A percentile compares a stretch with the other conserved stretches of the same genome.
These are phyloP conservation scores for Vanilla planifolia DNA, from an alignment of 106 monocot genomes.

Conservation along the genomic window DNA sequence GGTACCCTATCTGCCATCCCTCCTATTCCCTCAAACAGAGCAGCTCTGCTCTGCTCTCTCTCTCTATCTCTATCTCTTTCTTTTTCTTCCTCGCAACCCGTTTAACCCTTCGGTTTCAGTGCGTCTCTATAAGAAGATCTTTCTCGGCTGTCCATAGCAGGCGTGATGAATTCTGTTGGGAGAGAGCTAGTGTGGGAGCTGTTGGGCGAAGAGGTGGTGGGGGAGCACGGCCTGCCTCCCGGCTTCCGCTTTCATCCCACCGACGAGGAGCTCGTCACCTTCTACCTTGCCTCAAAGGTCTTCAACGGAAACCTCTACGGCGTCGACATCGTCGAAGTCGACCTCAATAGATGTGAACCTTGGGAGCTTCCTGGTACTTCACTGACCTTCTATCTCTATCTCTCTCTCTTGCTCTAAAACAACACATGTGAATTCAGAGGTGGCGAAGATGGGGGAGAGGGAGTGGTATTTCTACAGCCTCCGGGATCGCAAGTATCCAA, in stretches of 20 bases:
- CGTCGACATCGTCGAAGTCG: conserved; percentile 76
- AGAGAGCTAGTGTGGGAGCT: conserved; percentile 37
- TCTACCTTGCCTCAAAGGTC: conserved; percentile 86
- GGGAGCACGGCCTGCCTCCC: conserved; percentile 57
- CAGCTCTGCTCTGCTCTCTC: neutral
- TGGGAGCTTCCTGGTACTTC: conserved; percentile 90
- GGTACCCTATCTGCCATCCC: conserved; percentile 3
- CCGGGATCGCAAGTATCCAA: conserved; percentile 88
- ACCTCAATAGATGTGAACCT: conserved; percentile 88
- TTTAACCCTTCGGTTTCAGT: conserved; percentile 18
- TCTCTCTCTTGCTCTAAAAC: too few species aligned
- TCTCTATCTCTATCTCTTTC: neutral
- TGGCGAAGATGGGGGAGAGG: conserved; percentile 86
- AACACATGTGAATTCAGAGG: conserved; percentile 31
- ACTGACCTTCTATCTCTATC: too few species aligned
- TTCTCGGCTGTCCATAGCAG: too few species aligned
- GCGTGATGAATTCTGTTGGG: conserved; percentile 20
- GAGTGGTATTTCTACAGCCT: conserved; percentile 98
- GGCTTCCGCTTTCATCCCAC: conserved; percentile 90
- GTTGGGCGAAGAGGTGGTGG: conserved; percentile 29
- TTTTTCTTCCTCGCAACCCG: too few species aligned
- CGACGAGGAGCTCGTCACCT: conserved; percentile 83
- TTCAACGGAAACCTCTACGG: conserved; percentile 59
- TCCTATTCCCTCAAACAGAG: neutral
- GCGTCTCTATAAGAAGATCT: conserved; percentile 7